Evolutionary conservation across 805 yeast species (phyloP).

Genomic region (Kazachstania africana): DNA sequence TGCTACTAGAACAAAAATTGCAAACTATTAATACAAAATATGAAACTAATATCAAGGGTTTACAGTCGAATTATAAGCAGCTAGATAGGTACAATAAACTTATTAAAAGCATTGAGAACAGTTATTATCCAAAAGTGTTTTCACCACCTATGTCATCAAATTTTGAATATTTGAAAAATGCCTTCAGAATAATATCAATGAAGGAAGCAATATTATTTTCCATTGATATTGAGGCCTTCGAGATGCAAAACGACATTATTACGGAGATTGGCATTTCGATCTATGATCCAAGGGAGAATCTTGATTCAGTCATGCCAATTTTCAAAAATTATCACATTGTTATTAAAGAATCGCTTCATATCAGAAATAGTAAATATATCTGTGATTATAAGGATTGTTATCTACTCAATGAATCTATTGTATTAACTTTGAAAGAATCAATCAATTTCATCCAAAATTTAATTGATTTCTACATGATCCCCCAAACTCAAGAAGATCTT

Average conservation of each 20-base stretch:
- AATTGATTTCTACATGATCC: conserved; percentile 32
- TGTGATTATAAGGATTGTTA: conserved; percentile 41
- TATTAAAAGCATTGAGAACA: not conserved
- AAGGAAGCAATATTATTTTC: conserved; percentile 30
- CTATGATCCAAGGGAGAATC: conserved; percentile 41
- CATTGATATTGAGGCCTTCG: conserved; percentile 50
- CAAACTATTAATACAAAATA: too few species aligned
- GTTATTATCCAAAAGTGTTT: conserved; percentile 9
- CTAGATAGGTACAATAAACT: not conserved
- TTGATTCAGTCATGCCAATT: conserved; percentile 29
- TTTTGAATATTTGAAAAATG: conserved; percentile 13
- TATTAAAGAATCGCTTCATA: conserved; percentile 31
- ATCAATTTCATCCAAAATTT: conserved; percentile 31
- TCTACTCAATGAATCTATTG: conserved; percentile 37
- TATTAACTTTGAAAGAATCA: conserved; percentile 30
- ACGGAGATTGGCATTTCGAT: conserved; percentile 51
- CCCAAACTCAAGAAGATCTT: conserved; percentile 14
- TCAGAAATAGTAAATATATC: conserved; percentile 41
- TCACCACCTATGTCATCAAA: conserved; percentile 12
- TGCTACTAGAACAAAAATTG: too few species aligned
- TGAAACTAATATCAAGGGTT: too few species aligned
- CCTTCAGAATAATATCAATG: conserved; percentile 12
- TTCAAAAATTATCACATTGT: conserved; percentile 34
- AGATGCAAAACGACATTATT: conserved; percentile 29
- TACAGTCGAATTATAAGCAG: too few species aligned